Base-by-base conservation (phyloP, 805 yeast species). In the Wickerhamomyces strasburgensis region DNA sequence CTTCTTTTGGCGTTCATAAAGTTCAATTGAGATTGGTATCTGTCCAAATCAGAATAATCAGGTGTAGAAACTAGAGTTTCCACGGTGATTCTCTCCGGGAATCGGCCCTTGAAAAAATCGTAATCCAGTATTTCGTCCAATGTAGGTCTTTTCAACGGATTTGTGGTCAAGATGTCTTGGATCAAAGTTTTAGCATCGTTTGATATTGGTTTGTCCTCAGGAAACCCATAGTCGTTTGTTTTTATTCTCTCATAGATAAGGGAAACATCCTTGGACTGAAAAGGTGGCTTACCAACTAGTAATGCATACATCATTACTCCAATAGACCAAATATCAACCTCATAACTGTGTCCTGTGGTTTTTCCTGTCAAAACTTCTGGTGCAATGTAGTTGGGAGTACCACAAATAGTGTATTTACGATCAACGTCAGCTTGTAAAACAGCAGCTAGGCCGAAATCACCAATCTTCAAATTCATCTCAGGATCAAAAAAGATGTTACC, bases 401-500 rank as follows among this genome's bases (percentile, higher is more conserved):
- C 99, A 62, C 99, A 93, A 38, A 93, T 86, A 30, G 98, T 90
- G 58, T 81, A 84, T 55, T 90, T 87, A 47, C 90, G 78, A 34
- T 85, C 85, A 40, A 72, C 73, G 21, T 73, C 68, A 16, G 76
- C 68, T 29, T 83, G 84, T 44, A 93, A 71, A n/a, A 86, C 83
- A 1, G 97, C 88, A n/a, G 99, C 99, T 42, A 93, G 72, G 23
- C 99, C 99, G 65, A 93, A 93, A 61, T 93, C 99, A 46, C 99
- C 98, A 44, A 93, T 84, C 60, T 93, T 93, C 55, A 90, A 73
- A 61, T 88, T 86, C 95, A 90, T 93, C 32, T 85, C 73, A 8
- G 87, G 84, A 59, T 93, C 98, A 50, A 93, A 82, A 62, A 93
- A 90, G 47, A 93, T 87, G 61, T 93, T 93, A 19, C 98, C 98